phyloP scores from a whole-genome alignment of 1,139 yeast species.

The Nadsonia starkeyi-henricii region DNA sequence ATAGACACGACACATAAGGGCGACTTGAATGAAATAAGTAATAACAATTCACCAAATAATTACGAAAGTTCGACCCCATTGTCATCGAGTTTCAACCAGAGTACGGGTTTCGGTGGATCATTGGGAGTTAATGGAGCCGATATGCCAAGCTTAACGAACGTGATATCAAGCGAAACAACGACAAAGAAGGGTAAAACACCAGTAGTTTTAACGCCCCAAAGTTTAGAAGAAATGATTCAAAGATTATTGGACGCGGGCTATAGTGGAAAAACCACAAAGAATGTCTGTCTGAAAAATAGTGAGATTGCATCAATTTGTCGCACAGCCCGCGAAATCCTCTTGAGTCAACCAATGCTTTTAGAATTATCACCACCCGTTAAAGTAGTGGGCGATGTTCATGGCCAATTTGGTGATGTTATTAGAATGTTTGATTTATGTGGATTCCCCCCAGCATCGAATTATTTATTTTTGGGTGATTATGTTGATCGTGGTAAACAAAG shows the following conservation, averaged over 20 bases:
- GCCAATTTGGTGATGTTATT: slow-evolving; percentile 84
- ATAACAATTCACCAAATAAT: too few relatives aligned
- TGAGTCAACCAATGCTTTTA: slow-evolving; percentile 76
- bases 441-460: slow-evolving; percentile 92
- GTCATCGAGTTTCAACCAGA: too few relatives aligned
- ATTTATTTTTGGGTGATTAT: slow-evolving; percentile 85
- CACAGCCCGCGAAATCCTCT: slow-evolving; percentile 73
- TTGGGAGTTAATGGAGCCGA: too few relatives aligned
- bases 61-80: too few relatives aligned
- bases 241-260: slow-evolving; percentile 89
- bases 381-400: slow-evolving; percentile 96
- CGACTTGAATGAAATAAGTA: too few relatives aligned
- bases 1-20: background rate
- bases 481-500: slow-evolving; percentile 96
- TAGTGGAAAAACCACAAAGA: slow-evolving; percentile 81
- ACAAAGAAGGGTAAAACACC: background rate
- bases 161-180: background rate
- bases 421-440: slow-evolving; percentile 92
- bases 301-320: slow-evolving; percentile 82
- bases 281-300: slow-evolving; percentile 71
- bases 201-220: slow-evolving; percentile 1
- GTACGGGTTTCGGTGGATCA: too few relatives aligned
- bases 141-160: too few relatives aligned
- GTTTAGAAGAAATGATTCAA: slow-evolving; percentile 76
- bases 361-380: slow-evolving; percentile 93